Evolutionary conservation across 169 alveolate species (phyloP).

Genomic region (Babesia sp.): DNA sequence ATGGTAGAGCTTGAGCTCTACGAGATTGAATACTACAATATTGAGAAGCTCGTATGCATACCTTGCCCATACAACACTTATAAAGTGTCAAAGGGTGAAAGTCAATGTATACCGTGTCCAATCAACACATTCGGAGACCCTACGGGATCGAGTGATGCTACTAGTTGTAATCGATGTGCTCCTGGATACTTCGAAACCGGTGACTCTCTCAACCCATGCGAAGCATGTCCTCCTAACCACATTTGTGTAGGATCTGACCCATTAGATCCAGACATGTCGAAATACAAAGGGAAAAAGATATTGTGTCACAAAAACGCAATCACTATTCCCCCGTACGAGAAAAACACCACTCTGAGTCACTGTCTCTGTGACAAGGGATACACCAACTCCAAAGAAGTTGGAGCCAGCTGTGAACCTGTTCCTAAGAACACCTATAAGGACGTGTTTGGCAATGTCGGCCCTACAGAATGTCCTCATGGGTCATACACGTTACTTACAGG

Average conservation of each 20-base stretch:
- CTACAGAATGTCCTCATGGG: slow-evolving; percentile 75
- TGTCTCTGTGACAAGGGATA: slow-evolving; percentile 78
- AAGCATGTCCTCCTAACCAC: slow-evolving; percentile 73
- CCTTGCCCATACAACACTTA: slow-evolving; percentile 50
- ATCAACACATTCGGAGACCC: slow-evolving; percentile 53
- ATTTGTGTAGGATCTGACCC: slow-evolving; percentile 81
- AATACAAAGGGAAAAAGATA: slow-evolving; percentile 69
- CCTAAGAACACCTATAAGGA: slow-evolving; percentile 70
- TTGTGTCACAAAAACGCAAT: slow-evolving; percentile 72
- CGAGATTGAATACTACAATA: slow-evolving; percentile 9
- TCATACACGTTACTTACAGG: slow-evolving; percentile 73
- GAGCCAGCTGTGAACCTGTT: slow-evolving; percentile 60
- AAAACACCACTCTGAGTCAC: slow-evolving; percentile 55
- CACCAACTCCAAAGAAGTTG: slow-evolving; percentile 19
- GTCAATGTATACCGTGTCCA: slow-evolving; percentile 53
- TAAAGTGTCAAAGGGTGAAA: slow-evolving; percentile 32
- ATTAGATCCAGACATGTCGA: slow-evolving; percentile 38
- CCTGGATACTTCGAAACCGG: slow-evolving; percentile 76
- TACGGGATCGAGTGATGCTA: slow-evolving; percentile 18
- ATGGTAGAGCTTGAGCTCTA: neutral
- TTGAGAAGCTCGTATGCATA: slow-evolving; percentile 24
- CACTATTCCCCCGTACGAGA: slow-evolving; percentile 71
- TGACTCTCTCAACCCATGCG: slow-evolving; percentile 65
- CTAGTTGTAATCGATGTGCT: slow-evolving; percentile 71
- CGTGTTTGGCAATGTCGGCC: slow-evolving; percentile 69